Evolutionary conservation across 2,329 filamentous ascomycete genomes (phyloP).

Genomic region (Sarocladium strictum): DNA sequence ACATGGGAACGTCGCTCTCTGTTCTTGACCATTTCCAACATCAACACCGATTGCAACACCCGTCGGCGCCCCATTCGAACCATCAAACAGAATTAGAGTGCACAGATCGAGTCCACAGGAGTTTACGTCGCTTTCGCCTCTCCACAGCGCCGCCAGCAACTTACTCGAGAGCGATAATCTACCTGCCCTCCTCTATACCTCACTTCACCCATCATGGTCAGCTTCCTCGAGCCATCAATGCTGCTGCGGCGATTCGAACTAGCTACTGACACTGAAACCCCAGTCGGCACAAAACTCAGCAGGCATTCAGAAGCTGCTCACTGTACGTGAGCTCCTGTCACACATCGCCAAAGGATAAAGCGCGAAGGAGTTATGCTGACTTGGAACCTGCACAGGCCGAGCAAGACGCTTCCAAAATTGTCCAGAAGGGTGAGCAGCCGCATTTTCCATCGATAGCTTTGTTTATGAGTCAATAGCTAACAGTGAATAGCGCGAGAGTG

Average conservation of each 20-base stretch:
- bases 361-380: not conserved
- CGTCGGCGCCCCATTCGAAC: not conserved
- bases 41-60: not conserved
- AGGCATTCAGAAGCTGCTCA: slow-evolving; percentile 97
- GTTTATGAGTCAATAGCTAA: slow-evolving; percentile 6
- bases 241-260: not conserved
- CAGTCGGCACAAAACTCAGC: slow-evolving; percentile 98
- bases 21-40: not conserved
- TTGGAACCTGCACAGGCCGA: slow-evolving; percentile 62
- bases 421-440: slow-evolving; percentile 74
- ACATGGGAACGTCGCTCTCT: not conserved
- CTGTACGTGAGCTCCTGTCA: slow-evolving; percentile 56
- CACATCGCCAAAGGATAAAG: not conserved
- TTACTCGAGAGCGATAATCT: not conserved
- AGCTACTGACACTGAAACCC: slow-evolving; percentile 7
- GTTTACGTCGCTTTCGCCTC: not conserved
- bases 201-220: slow-evolving; percentile 5
- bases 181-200: not conserved
- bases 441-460: not conserved
- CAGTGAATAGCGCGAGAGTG: slow-evolving; percentile 73
- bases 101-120: not conserved
- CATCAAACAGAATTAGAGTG: not conserved
- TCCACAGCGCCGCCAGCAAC: not conserved
- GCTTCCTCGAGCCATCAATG: not conserved
- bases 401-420: slow-evolving; percentile 97